A percentile compares a stretch with the other conserved stretches of the same genome.
These are phyloP conservation scores for Eremochloa ophiuroides DNA, from an alignment of 176 grass and related monocot species.

Conservation along the genomic window DNA sequence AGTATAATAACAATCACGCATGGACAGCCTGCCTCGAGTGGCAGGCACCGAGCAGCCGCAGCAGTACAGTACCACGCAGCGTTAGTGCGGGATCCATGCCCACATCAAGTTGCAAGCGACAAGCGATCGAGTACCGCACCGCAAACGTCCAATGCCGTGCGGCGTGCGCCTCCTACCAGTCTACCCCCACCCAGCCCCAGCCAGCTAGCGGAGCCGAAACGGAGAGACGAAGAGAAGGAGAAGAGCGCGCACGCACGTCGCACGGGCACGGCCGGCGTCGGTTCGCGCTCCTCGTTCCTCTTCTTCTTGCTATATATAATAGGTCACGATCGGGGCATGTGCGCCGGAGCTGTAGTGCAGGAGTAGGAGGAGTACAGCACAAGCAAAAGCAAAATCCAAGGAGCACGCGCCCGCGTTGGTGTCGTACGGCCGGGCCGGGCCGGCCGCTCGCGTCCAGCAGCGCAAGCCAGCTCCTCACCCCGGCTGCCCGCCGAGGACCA, in stretches of 20 bases:
- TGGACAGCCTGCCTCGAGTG: no score
- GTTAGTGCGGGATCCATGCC: not conserved
- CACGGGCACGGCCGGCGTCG: not conserved
- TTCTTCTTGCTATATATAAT: not conserved
- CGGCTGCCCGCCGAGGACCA: not conserved
- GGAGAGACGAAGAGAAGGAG: not conserved
- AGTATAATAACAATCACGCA: not conserved
- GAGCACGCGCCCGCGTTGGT: not conserved
- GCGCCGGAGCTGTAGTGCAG: not conserved
- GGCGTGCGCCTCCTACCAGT: not conserved
- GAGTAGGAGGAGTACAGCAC: not conserved
- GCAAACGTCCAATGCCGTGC: not conserved
- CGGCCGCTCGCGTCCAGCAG: not conserved
- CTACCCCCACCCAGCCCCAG: not conserved
- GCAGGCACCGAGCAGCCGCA: not conserved
- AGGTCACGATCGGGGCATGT: not conserved
- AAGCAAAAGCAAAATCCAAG: not conserved
- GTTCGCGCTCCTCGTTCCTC: not conserved
- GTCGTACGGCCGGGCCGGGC: no score
- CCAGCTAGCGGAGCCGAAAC: not conserved
- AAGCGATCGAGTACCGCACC: not conserved
- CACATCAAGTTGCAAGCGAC: not conserved
- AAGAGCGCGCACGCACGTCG: not conserved
- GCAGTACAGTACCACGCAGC: not conserved
- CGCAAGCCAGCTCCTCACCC: no score